A percentile compares a stretch with the other conserved stretches of the same genome.
phyloP scores from a whole-genome alignment of 139 green algal genomes.

The Coccomyxa sp. region DNA sequence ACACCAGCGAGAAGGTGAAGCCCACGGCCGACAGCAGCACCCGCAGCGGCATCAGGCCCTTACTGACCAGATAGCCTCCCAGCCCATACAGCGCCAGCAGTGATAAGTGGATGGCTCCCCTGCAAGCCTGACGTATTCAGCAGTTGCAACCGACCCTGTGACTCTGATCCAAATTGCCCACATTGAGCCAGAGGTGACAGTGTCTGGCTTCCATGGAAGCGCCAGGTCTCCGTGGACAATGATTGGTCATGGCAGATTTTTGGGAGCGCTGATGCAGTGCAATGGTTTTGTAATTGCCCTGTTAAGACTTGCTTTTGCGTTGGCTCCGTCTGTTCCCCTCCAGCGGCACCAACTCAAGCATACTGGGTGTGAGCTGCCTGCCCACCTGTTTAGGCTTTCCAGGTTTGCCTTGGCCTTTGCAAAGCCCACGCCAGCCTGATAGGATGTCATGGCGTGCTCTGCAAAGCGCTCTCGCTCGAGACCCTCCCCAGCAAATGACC shows the following conservation, averaged over 20 bases:
- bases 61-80: conserved; percentile 72
- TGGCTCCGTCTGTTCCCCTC: too few relatives aligned
- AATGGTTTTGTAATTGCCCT: too few relatives aligned
- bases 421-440: conserved; percentile 65
- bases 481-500: conserved; percentile 73
- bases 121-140: too few relatives aligned
- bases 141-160: too few relatives aligned
- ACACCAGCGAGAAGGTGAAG: conserved; percentile 87
- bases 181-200: neutral
- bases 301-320: too few relatives aligned
- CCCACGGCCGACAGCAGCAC: conserved; percentile 82
- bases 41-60: conserved; percentile 62
- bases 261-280: too few relatives aligned
- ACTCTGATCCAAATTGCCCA: too few relatives aligned
- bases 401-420: conserved; percentile 70
- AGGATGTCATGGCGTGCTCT: conserved; percentile 50
- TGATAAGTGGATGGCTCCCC: conserved; percentile 66
- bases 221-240: too few relatives aligned
- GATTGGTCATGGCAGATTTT: too few relatives aligned
- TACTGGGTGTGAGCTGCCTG: too few relatives aligned
- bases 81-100: conserved; percentile 78
- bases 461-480: conserved; percentile 82
- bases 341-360: too few relatives aligned
- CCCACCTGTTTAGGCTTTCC: conserved; percentile 51
- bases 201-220: neutral